These are phyloP conservation scores for Verticillium tricorpus DNA, from an alignment of 2,329 filamentous ascomycete genomes.

Conservation along the genomic window DNA sequence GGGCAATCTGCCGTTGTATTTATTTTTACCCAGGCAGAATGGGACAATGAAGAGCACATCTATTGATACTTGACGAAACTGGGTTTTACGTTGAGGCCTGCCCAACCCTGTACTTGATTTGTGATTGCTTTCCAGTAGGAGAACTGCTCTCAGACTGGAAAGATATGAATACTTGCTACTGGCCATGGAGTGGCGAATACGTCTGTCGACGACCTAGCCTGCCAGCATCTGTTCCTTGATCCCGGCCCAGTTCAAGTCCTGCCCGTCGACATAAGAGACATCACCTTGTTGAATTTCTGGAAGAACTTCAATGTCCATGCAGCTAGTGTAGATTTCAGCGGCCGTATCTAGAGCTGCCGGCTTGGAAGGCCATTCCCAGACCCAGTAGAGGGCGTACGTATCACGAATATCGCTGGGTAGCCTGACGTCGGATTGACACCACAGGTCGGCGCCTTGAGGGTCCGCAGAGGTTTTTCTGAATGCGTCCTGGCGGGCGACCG, in stretches of 20 bases:
- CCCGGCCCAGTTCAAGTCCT: not conserved
- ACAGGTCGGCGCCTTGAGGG: slow-evolving; percentile 54
- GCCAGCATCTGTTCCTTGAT: not conserved
- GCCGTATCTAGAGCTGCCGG: slow-evolving; percentile 26
- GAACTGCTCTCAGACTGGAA: too few relatives aligned
- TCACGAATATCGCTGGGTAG: slow-evolving; percentile 65
- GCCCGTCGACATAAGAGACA: not conserved
- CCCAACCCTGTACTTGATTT: too few relatives aligned
- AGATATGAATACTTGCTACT: too few relatives aligned
- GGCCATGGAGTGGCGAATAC: too few relatives aligned
- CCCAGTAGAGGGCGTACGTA: slow-evolving; percentile 84
- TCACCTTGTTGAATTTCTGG: not conserved
- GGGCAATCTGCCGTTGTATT: too few relatives aligned
- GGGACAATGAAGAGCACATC: too few relatives aligned
- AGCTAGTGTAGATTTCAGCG: slow-evolving; percentile 34
- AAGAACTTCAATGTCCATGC: slow-evolving; percentile 9
- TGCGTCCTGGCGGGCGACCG: slow-evolving; percentile 50
- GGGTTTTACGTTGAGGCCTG: too few relatives aligned
- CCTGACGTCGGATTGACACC: slow-evolving; percentile 77
- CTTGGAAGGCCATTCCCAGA: slow-evolving; percentile 78
- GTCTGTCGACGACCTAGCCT: too few relatives aligned
- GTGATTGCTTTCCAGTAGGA: too few relatives aligned
- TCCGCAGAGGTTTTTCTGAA: slow-evolving; percentile 46
- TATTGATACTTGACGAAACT: too few relatives aligned
- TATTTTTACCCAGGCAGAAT: too few relatives aligned